Percentiles rank a stretch among this genome's conserved stretches.
phyloP scores from a whole-genome alignment of 2,329 filamentous ascomycete genomes.

The Ophiocordyceps australis region DNA sequence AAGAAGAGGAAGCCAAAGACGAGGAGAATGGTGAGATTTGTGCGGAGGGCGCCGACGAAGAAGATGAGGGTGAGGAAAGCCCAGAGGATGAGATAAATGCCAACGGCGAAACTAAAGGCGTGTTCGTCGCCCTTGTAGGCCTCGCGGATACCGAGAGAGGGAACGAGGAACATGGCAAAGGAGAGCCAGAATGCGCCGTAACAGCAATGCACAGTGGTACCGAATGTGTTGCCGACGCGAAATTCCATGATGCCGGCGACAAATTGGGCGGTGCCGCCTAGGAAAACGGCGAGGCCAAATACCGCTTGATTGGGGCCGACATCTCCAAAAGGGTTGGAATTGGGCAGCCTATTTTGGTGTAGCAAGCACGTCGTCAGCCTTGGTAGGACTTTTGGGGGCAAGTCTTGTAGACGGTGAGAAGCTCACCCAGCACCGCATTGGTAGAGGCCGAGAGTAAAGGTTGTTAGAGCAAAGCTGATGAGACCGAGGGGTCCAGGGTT shows the following conservation, averaged over 20 bases:
- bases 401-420: neutral
- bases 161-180: slow-evolving; percentile 36
- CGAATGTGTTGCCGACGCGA: slow-evolving; percentile 41
- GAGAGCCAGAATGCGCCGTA: slow-evolving; percentile 46
- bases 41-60: slow-evolving; percentile 34
- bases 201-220: slow-evolving; percentile 39
- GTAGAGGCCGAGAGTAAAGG: slow-evolving; percentile 36
- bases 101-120: slow-evolving; percentile 29
- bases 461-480: slow-evolving; percentile 46
- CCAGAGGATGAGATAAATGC: slow-evolving; percentile 40
- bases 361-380: neutral
- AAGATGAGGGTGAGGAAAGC: slow-evolving; percentile 39
- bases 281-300: slow-evolving; percentile 21
- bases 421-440: slow-evolving; percentile 29
- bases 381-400: neutral
- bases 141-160: slow-evolving; percentile 28
- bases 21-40: slow-evolving; percentile 36
- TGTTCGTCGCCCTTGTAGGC: slow-evolving; percentile 19
- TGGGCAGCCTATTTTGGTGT: slow-evolving; percentile 10
- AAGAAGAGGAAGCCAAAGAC: slow-evolving; percentile 40
- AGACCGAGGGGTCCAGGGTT: slow-evolving; percentile 43
- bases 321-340: slow-evolving; percentile 12
- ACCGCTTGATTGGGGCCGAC: slow-evolving; percentile 17
- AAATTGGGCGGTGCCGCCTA: slow-evolving; percentile 51
- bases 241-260: slow-evolving; percentile 42